Conservation (phyloP, 805 yeast genomes). For the Spathaspora sp. region DNA sequence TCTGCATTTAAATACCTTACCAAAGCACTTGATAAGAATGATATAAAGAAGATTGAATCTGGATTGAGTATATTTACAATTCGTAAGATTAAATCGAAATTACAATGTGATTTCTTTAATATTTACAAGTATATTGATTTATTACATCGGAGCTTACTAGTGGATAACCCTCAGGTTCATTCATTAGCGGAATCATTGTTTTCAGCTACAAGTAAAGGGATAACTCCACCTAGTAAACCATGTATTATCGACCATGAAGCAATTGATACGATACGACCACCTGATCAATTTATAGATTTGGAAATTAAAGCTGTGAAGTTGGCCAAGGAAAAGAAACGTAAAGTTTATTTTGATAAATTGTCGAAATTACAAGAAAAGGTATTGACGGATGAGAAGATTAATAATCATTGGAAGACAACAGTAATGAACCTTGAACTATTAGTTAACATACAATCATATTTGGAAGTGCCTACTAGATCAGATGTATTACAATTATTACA, state of each 20-base stretch:
- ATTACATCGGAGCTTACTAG: constrained; percentile 49
- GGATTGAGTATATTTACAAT: constrained; percentile 57
- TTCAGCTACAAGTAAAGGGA: constrained; percentile 22
- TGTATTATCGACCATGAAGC: constrained; percentile 48
- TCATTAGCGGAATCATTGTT: constrained; percentile 52
- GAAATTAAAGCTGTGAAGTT: constrained; percentile 56
- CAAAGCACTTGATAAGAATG: constrained; percentile 45
- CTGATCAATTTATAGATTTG: constrained; percentile 51
- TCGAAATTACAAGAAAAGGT: constrained; percentile 39
- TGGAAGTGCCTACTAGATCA: constrained; percentile 43
- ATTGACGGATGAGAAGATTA: constrained; percentile 19
- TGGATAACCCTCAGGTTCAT: constrained; percentile 56
- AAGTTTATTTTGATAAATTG: constrained; percentile 36
- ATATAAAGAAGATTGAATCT: constrained; percentile 57
- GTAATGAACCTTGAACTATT: constrained; percentile 48
- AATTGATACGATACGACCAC: constrained; percentile 53
- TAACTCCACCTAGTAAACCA: constrained; percentile 32
- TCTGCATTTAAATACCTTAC: constrained; percentile 47
- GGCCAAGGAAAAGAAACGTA: constrained; percentile 63
- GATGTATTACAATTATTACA: constrained; percentile 43
- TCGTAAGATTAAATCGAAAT: constrained; percentile 53
- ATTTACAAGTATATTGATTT: constrained; percentile 45
- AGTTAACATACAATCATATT: constrained; percentile 48
- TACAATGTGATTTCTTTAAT: constrained; percentile 55
- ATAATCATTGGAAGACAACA: constrained; percentile 56